Evolutionary conservation across 192 early-diverging fungal genomes (phyloP).

Genomic region (Linnemannia elongata): DNA sequence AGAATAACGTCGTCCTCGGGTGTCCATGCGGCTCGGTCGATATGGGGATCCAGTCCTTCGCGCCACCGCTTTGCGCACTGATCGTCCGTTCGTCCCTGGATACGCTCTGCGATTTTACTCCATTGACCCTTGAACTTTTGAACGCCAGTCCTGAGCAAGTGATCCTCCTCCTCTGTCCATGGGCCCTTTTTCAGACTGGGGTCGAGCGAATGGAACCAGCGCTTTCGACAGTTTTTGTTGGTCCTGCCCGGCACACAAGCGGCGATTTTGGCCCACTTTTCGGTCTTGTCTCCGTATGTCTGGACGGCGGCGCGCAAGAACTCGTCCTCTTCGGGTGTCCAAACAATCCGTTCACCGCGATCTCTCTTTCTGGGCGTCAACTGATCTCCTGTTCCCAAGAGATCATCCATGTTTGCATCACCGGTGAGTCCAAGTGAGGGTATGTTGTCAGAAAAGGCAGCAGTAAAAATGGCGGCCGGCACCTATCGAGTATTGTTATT

Average conservation of each 20-base stretch:
- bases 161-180: conserved; percentile 88
- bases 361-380: conserved; percentile 37
- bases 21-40: conserved; percentile 79
- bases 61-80: conserved; percentile 94
- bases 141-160: conserved; percentile 78
- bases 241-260: conserved; percentile 80
- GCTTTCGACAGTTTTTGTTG: conserved; percentile 86
- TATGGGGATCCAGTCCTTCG: conserved; percentile 87
- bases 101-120: conserved; percentile 83
- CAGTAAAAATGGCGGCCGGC: conserved; percentile 28
- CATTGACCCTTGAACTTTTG: conserved; percentile 80
- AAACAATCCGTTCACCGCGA: conserved; percentile 61
- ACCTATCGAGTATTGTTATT: conserved; percentile 15
- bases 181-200: conserved; percentile 80
- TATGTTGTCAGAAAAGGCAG: conserved; percentile 27
- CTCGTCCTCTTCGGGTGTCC: conserved; percentile 87
- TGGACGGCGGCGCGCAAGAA: conserved; percentile 79
- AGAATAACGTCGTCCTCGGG: conserved; percentile 75
- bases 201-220: conserved; percentile 87
- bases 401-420: conserved; percentile 32
- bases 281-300: conserved; percentile 78
- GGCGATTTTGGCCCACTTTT: conserved; percentile 85
- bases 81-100: conserved; percentile 86
- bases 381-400: conserved; percentile 12
- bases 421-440: conserved; percentile 35